phyloP scores from a whole-genome alignment of 2,329 filamentous ascomycete species.

The Fusarium marasasianum region DNA sequence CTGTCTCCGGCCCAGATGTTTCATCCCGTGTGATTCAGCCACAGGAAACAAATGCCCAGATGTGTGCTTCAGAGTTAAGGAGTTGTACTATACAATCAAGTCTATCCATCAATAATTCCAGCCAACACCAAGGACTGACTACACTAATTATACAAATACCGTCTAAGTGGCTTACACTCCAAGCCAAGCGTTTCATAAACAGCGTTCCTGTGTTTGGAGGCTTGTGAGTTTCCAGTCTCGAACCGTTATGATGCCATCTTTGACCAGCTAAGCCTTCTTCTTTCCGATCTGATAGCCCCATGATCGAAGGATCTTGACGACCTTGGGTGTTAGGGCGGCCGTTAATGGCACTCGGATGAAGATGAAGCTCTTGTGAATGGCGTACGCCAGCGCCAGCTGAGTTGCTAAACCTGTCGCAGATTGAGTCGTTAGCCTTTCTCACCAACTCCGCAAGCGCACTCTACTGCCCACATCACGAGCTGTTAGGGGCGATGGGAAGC shows the following conservation, averaged over 20 bases:
- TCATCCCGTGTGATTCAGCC: background rate
- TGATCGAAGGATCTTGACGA: constrained; percentile 85
- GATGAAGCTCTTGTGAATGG: constrained; percentile 97
- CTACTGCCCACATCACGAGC: background rate
- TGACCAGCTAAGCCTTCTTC: constrained; percentile 49
- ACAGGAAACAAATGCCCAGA: background rate
- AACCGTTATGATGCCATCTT: constrained; percentile 16
- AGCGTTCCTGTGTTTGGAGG: constrained; percentile 1
- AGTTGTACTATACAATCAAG: constrained; percentile 10
- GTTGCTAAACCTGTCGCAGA: constrained; percentile 69
- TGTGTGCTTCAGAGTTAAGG: background rate
- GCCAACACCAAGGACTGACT: constrained; percentile 1
- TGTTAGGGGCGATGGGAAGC: background rate
- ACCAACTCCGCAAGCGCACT: constrained; percentile 9
- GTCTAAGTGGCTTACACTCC: constrained; percentile 1
- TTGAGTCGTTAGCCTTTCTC: constrained; percentile 38
- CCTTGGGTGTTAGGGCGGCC: constrained; percentile 88
- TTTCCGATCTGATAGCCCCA: constrained; percentile 98
- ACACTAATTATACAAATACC: constrained; percentile 24
- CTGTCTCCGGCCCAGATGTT: constrained; percentile 4
- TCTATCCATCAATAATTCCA: constrained; percentile 16
- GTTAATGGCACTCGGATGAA: constrained; percentile 94
- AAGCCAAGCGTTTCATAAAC: constrained; percentile 12
- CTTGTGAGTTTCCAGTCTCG: constrained; percentile 20
- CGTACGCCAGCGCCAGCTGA: constrained; percentile 91